These are phyloP conservation scores for Gaultheria prostrata DNA, from an alignment of 148 eudicot species.

Conservation along the genomic window DNA sequence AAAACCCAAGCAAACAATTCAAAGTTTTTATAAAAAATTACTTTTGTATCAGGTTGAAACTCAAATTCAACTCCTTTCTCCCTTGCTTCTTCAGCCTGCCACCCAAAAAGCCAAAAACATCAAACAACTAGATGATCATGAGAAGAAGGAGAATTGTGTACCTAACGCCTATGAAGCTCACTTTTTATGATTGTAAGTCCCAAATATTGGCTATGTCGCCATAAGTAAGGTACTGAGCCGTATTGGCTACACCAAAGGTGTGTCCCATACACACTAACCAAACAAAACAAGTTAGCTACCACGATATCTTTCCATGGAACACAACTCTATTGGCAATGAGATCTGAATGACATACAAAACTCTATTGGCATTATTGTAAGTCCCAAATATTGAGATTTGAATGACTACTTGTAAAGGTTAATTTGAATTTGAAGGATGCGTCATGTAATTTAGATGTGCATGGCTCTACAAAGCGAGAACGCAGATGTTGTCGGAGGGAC, in stretches of 20 bases:
- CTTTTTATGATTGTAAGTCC: not conserved
- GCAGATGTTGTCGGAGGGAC: not conserved
- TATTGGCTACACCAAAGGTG: not conserved
- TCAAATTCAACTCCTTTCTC: constrained; percentile 71
- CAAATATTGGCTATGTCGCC: not conserved
- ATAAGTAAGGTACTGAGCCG: not conserved
- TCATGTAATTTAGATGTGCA: not conserved
- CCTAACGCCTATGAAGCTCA: not conserved
- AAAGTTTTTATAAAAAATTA: constrained; percentile 24
- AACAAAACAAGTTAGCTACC: not conserved
- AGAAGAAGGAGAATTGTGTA: not conserved
- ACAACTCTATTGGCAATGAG: not conserved
- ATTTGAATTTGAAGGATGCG: not conserved
- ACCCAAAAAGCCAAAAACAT: constrained; percentile 6
- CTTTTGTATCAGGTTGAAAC: constrained; percentile 83
- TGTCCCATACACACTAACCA: not conserved
- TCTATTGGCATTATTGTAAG: too few relatives aligned
- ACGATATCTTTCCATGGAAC: not conserved
- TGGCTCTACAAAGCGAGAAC: not conserved
- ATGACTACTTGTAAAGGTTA: not conserved
- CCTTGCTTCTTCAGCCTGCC: constrained; percentile 80
- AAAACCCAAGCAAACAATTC: not conserved
- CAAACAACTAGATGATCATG: not conserved
- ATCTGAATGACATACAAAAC: not conserved
- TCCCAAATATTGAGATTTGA: too few relatives aligned